A percentile compares a stretch with the other conserved stretches of the same genome.
phyloP scores from a whole-genome alignment of 768 basidiomycete genomes.

The Phanerochaete sordida region DNA sequence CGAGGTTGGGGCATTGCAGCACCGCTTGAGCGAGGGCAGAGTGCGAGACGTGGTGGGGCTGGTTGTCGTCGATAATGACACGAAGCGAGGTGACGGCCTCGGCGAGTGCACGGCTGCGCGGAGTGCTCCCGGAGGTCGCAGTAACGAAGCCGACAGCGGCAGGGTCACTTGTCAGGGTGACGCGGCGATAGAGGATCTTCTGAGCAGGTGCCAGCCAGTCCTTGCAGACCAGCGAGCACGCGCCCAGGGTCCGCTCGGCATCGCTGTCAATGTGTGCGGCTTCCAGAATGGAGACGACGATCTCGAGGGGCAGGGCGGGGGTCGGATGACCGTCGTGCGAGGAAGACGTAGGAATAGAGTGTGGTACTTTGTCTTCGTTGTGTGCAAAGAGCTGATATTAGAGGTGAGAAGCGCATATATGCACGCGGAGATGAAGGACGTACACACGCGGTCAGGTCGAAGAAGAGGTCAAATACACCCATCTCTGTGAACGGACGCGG shows the following conservation, averaged over 20 bases:
- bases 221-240: slow-evolving; percentile 62
- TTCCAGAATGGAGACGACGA: slow-evolving; percentile 63
- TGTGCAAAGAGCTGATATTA: neutral
- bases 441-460: neutral
- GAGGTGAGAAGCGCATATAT: neutral
- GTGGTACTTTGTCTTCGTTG: neutral
- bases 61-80: slow-evolving; percentile 63
- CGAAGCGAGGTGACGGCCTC: slow-evolving; percentile 52
- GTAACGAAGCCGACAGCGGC: slow-evolving; percentile 51
- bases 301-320: slow-evolving; percentile 51
- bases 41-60: slow-evolving; percentile 54
- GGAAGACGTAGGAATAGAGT: neutral
- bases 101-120: slow-evolving; percentile 47
- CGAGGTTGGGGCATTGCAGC: slow-evolving; percentile 55
- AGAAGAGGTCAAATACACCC: slow-evolving; percentile 4
- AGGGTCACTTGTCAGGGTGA: slow-evolving; percentile 49
- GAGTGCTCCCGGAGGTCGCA: slow-evolving; percentile 45
- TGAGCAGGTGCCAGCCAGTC: slow-evolving; percentile 66
- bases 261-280: slow-evolving; percentile 36
- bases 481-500: neutral
- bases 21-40: slow-evolving; percentile 57
- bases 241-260: slow-evolving; percentile 35
- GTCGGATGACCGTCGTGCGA: neutral
- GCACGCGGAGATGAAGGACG: slow-evolving; percentile 1
- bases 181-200: slow-evolving; percentile 57